These are phyloP conservation scores for Pseudocercospora ulei DNA, from an alignment of 2,329 filamentous ascomycete species.

Conservation along the genomic window DNA sequence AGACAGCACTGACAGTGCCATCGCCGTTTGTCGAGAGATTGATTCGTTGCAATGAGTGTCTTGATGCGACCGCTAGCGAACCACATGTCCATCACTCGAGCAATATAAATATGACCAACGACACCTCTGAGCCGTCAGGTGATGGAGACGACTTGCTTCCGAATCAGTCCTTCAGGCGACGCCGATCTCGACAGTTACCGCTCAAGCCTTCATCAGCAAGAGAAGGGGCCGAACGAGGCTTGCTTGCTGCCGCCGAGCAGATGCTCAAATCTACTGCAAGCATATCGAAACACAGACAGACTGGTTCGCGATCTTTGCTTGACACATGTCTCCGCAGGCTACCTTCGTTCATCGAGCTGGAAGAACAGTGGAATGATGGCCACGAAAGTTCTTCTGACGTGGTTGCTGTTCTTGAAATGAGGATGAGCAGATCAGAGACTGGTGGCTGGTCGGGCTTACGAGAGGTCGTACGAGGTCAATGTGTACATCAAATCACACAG, in stretches of 20 bases:
- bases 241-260: constrained; percentile 2
- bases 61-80: background rate
- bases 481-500: constrained; percentile 33
- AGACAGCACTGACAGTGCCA: constrained; percentile 10
- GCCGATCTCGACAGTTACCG: constrained; percentile 9
- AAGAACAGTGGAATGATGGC: constrained; percentile 31
- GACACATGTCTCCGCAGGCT: constrained; percentile 36
- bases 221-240: constrained; percentile 5
- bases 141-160: background rate
- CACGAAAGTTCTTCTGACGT: constrained; percentile 32
- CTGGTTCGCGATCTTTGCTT: constrained; percentile 35
- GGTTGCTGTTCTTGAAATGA: constrained; percentile 36
- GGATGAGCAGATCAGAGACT: constrained; percentile 31
- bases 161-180: background rate
- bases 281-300: constrained; percentile 15
- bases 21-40: constrained; percentile 18
- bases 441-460: constrained; percentile 37
- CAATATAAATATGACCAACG: background rate
- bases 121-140: background rate
- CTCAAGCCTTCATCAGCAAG: constrained; percentile 10
- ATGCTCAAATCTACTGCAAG: constrained; percentile 7
- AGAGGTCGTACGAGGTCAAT: constrained; percentile 38
- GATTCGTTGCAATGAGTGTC: background rate
- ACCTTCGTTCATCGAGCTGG: constrained; percentile 37
- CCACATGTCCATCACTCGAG: background rate